phyloP scores from a whole-genome alignment of 805 yeast species.

The Candida tibetensis region DNA sequence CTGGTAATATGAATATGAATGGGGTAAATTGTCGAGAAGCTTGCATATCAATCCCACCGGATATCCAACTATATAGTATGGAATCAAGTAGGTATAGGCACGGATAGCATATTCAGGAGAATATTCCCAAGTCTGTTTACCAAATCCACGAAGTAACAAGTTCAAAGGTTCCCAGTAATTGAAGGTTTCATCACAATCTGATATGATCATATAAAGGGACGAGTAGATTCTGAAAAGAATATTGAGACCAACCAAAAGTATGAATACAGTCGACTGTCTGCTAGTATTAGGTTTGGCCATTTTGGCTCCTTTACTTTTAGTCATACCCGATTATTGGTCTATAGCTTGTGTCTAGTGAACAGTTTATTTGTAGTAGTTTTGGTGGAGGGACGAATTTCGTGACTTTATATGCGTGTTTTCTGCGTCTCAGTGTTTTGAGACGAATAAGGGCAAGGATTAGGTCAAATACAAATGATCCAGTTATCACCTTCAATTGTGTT shows the following conservation, averaged over 20 bases:
- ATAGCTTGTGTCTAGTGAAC: no score
- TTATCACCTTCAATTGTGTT: no score
- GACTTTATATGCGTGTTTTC: no score
- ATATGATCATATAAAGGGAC: conserved; percentile 61
- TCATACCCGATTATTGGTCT: no score
- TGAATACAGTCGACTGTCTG: no score
- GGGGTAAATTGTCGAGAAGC: conserved; percentile 14
- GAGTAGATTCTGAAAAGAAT: conserved; percentile 29
- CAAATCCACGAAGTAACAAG: conserved; percentile 71
- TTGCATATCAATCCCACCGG: conserved; percentile 15
- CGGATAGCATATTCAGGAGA: conserved; percentile 86
- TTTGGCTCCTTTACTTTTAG: not conserved
- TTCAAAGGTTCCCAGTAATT: conserved; percentile 96
- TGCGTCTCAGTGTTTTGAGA: no score
- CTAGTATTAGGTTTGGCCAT: no score
- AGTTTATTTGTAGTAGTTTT: no score
- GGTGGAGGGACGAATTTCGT: no score
- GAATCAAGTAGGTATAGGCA: conserved; percentile 75
- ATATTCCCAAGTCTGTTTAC: conserved; percentile 95
- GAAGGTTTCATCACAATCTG: conserved; percentile 91
- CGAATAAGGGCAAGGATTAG: no score
- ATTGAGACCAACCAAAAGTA: conserved; percentile 11
- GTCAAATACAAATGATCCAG: no score
- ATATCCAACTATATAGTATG: conserved; percentile 33
- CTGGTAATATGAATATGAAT: conserved; percentile 19